These are phyloP conservation scores for Brettanomyces naardenensis DNA, from an alignment of 805 yeast species.

Conservation along the genomic window DNA sequence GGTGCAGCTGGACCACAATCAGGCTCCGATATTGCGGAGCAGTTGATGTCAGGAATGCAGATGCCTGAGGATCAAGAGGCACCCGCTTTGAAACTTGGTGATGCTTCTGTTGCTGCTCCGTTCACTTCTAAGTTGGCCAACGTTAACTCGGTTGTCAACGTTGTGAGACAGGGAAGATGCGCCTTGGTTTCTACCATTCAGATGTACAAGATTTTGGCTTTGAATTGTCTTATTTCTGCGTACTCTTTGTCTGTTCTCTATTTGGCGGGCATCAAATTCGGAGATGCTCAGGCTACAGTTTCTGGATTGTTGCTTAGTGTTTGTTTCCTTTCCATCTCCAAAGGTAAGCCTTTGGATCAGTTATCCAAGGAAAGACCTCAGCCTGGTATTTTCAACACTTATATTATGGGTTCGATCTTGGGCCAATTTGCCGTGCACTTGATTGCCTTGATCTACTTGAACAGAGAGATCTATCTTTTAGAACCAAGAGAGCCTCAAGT, in stretches of 20 bases:
- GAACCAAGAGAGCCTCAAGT: constrained; percentile 91
- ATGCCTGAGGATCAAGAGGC: constrained; percentile 66
- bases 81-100: constrained; percentile 91
- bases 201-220: constrained; percentile 96
- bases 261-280: constrained; percentile 95
- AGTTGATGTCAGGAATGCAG: constrained; percentile 47
- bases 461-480: constrained; percentile 70
- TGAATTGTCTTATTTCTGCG: constrained; percentile 94
- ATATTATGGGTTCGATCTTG: constrained; percentile 95
- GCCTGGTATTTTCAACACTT: constrained; percentile 89
- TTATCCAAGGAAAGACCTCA: constrained; percentile 93
- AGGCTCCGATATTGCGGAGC: constrained; percentile 42
- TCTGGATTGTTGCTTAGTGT: constrained; percentile 90
- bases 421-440: constrained; percentile 96
- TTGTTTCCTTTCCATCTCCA: constrained; percentile 90
- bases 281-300: constrained; percentile 96
- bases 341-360: constrained; percentile 85
- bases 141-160: constrained; percentile 87
- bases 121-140: constrained; percentile 90
- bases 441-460: constrained; percentile 70
- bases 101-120: constrained; percentile 99
- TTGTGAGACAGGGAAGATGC: constrained; percentile 96
- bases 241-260: constrained; percentile 90
- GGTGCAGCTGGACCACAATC: constrained; percentile 25
- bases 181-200: constrained; percentile 96